These are phyloP conservation scores for Parastagonospora avenae DNA, from an alignment of 2,329 filamentous ascomycete species.

Conservation along the genomic window DNA sequence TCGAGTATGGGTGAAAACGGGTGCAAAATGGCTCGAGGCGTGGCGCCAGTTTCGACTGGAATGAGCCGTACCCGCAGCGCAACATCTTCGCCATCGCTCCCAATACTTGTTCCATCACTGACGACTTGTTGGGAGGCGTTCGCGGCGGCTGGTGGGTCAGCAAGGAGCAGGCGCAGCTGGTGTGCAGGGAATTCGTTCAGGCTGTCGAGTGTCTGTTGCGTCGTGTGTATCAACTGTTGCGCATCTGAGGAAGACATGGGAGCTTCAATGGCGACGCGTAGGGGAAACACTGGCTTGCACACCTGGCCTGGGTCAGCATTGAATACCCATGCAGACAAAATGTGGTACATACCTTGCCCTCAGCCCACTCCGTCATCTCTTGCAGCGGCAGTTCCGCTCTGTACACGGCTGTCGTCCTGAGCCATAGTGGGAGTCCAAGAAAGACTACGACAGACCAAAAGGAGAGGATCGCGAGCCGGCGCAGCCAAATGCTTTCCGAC, in stretches of 20 bases:
- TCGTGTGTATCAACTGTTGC: constrained; percentile 75
- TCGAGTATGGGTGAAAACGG: constrained; percentile 74
- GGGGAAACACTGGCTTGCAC: constrained; percentile 85
- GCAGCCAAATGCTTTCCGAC: constrained; percentile 68
- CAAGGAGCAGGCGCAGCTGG: constrained; percentile 74
- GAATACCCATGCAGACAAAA: not conserved
- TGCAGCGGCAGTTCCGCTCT: constrained; percentile 81
- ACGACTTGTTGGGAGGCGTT: constrained; percentile 41
- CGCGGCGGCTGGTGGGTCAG: constrained; percentile 40
- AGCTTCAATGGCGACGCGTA: constrained; percentile 79
- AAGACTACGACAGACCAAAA: constrained; percentile 89
- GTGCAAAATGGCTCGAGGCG: constrained; percentile 67
- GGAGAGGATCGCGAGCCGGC: constrained; percentile 77
- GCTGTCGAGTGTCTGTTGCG: constrained; percentile 84
- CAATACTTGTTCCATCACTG: constrained; percentile 30
- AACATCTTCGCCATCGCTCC: constrained; percentile 53
- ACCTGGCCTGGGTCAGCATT: constrained; percentile 59
- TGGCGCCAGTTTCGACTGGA: constrained; percentile 60
- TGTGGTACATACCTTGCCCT: constrained; percentile 71
- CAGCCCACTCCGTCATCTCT: constrained; percentile 89
- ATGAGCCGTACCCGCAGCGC: constrained; percentile 74
- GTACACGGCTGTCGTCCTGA: constrained; percentile 91
- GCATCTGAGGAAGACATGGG: constrained; percentile 71
- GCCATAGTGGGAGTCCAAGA: constrained; percentile 92
- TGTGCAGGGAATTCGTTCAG: constrained; percentile 85